Evolutionary conservation across 768 basidiomycete genomes (phyloP).

Genomic region (Podaxis rugospora): DNA sequence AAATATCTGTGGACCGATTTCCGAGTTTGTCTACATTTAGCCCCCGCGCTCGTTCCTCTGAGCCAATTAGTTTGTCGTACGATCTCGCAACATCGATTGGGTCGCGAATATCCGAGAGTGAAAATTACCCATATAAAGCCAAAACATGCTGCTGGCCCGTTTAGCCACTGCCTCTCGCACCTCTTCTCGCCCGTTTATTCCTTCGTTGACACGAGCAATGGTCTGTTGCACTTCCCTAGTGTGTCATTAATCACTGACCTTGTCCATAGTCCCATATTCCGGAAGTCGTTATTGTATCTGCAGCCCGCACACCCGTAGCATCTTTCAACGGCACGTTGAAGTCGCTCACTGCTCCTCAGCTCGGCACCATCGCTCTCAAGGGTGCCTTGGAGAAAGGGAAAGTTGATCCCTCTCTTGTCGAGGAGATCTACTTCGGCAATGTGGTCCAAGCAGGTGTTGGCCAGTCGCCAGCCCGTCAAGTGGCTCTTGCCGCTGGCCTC

Average conservation of each 20-base stretch:
- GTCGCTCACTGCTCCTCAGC: conserved; percentile 83
- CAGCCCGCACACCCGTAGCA: conserved; percentile 90
- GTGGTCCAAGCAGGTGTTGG: conserved; percentile 97
- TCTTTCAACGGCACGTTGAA: conserved; percentile 90
- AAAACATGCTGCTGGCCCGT: conserved; percentile 42
- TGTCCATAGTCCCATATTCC: conserved; percentile 34
- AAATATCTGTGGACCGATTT: background rate
- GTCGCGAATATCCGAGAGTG: conserved; percentile 21
- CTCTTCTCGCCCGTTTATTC: conserved; percentile 32
- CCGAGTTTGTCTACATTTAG: background rate
- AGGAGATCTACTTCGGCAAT: conserved; percentile 97
- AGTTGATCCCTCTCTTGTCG: conserved; percentile 77
- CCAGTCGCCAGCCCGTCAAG: conserved; percentile 97
- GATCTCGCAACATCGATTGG: conserved; percentile 26
- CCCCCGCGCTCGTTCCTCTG: background rate
- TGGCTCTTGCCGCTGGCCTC: conserved; percentile 87
- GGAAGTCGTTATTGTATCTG: conserved; percentile 93
- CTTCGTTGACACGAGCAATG: conserved; percentile 47
- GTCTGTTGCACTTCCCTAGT: conserved; percentile 26
- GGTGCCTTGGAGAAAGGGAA: conserved; percentile 80
- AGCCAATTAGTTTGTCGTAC: conserved; percentile 32
- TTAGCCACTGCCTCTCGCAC: conserved; percentile 36
- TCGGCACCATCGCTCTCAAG: conserved; percentile 86
- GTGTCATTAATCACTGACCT: background rate
- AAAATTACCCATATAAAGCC: conserved; percentile 12